Evolutionary conservation across 2,329 filamentous ascomycete genomes (phyloP), one percentile per base, ranked within the genome.

Genomic region (Leptographium radiaticola): DNA sequence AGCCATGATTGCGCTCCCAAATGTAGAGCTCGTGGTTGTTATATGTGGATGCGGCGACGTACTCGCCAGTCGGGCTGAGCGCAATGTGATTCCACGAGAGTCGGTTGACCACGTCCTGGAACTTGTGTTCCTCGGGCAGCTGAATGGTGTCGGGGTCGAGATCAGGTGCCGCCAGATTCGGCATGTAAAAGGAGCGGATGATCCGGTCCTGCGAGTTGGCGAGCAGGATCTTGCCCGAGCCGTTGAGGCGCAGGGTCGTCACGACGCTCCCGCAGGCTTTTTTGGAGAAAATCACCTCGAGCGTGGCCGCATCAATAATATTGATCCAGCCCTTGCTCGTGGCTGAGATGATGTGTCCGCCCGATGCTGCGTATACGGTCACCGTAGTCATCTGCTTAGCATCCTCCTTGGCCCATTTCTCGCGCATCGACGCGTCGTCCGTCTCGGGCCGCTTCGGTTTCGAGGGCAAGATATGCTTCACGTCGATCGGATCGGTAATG

Each of bases 11-110:
- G 53, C 93, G 83, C 70, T 98, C 93, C 93, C 91, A 97, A 33
- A 97, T 90, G 69, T 97, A 97, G 59, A 98, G 87, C 68, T 98
- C 91, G 62, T 96, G 90, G 64, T 98, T 98, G 75, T 97, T 97
- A 68, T 89, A 95, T 2, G 93, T 97, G 31, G 89, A 95, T 0
- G 94, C 93, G 30, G 89, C 89, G 43, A 98, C 89, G 65, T 97
- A 97, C 68, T 98, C 93, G 52, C 89, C 90, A 0, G 87, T 93
- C 1, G 88, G 86, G 63, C 89, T 95, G 67, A 98, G 97, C 0
- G 90, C 89, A 55, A 95, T 90, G 64, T 96, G 89, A 64, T 97
- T 98, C 93, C 93, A 98, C 8, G 87, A 89, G 13, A 97, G 72
- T 46, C 87, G 83, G 65, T 98, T 97, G 51, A 98, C 93, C 5